phyloP scores from a whole-genome alignment of 768 basidiomycete genomes.

The Lentinula edodes region DNA sequence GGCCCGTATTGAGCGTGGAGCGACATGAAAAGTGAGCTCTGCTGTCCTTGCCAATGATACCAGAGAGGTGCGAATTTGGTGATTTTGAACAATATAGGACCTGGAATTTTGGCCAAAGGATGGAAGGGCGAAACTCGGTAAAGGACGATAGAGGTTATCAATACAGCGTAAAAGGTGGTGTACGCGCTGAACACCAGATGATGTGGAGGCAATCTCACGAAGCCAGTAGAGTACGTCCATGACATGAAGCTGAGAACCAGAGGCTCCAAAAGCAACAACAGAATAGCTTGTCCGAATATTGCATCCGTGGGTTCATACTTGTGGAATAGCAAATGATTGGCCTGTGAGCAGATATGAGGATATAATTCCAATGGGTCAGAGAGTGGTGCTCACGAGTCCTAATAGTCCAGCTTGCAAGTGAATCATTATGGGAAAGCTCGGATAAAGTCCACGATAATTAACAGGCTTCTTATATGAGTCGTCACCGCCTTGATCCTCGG shows the following conservation, averaged over 20 bases:
- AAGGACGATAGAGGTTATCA: slow-evolving; percentile 2
- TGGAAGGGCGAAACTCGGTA: slow-evolving; percentile 10
- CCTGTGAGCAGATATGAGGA: not conserved
- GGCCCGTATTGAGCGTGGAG: slow-evolving; percentile 9
- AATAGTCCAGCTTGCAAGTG: slow-evolving; percentile 1
- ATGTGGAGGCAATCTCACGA: not conserved
- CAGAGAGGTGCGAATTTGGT: slow-evolving; percentile 7
- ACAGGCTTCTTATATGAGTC: slow-evolving; percentile 1
- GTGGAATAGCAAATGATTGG: slow-evolving; percentile 1
- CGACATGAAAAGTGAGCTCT: not conserved
- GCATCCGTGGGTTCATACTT: slow-evolving; percentile 5
- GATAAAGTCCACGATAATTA: not conserved
- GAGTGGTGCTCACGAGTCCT: not conserved
- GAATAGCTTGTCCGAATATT: not conserved
- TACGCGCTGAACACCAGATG: not conserved
- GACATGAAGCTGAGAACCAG: not conserved
- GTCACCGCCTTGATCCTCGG: slow-evolving; percentile 3
- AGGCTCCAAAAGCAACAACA: slow-evolving; percentile 1
- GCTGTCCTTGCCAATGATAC: slow-evolving; percentile 8
- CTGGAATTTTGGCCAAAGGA: slow-evolving; percentile 8
- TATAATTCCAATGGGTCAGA: not conserved
- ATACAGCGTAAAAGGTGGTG: not conserved
- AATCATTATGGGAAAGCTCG: slow-evolving; percentile 5
- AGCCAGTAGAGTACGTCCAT: not conserved
- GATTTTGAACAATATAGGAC: slow-evolving; percentile 4